Base-by-base conservation (phyloP, 805 yeast species). In the Pichia deserticola region DNA sequence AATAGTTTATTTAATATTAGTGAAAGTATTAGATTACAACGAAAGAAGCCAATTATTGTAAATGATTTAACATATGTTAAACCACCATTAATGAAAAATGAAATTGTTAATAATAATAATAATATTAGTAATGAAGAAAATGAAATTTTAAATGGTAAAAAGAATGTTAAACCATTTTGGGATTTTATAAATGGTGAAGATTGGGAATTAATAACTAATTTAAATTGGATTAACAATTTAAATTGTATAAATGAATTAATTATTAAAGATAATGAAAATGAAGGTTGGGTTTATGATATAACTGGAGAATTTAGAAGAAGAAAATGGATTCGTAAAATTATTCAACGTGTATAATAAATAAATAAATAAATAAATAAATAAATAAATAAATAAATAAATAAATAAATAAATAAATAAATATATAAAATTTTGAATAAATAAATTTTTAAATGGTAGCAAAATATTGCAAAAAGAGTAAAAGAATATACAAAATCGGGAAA, bases 21-120 rank as follows among this genome's bases (percentile, higher is more conserved):
- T 33, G 41, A 52, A 32, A 30, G 27, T 10, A 15, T 5, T 11
- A 28, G 51, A 43, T 37, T 46, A n/a, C 68, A 76, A 15, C 74
- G 73, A 45, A 77, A 74, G 50, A 72, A 78, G 10, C 96, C 97
- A 1, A 74, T 75, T 2, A 95, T 95, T 0, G 79, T 79, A 0
- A 63, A 69, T 20, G 66, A 67, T 35, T 60, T 89, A 25, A 67
- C 71, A 2, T 79, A 80, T 27, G 78, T 89, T 1, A 56, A 60
- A 30, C 82, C 95, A 1, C 96, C 96, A 9, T 7, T 27, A n/a
- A 40, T 20, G 1, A 44, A 10, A 1, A 20, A 33, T 33, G 10
- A 15, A 9, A 13, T 9, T 20, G 37, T 1, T 33, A 12, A 42
- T 12, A 9, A 40, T 28, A 8, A 27, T 15, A 32, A 40, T 9